Evolutionary conservation across 768 basidiomycete genomes (phyloP), one percentile per base, ranked within the genome.

Genomic region (Pholiota microspora): DNA sequence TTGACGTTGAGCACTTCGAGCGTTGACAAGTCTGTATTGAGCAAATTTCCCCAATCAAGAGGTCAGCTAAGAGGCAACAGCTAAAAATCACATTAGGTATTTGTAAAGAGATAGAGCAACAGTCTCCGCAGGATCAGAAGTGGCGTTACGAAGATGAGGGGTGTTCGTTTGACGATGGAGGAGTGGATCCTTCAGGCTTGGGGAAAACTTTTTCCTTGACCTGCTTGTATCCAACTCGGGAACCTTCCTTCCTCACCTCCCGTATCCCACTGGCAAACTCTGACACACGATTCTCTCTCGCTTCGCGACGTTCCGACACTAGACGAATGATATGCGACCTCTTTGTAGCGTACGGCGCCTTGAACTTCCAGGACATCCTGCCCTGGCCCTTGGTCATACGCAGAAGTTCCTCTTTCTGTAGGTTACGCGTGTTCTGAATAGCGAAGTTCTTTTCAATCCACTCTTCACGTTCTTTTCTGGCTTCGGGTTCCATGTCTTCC

Each of bases 401-500:
- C 47, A 78, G 62, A 24, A 73, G 45, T 63, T 77, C 72, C 49
- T 71, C 68, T 57, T 72, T 77, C 50, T 69, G 66, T 42, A 70
- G 31, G 12, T 68, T 62, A 45, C 75, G 67, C 7, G 62, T 69
- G 54, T 71, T 48, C 62, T 75, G 67, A 60, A 82, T 67, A 64
- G 69, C 71, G 68, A 90, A 90, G 54, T 79, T 74, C 13, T 81
- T 72, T 63, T 91, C 84, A 42, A 93, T 62, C 78, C 78, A 84
- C 40, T 81, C 73, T 69, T 84, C 76, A 23, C 86, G 76, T 59
- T 76, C 72, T 62, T 72, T 68, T 56, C 81, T 76, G 57, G 85
- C 79, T 46, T 76, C 70, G n/a, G 61, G 64, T 10, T 73, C 60
- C 87, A 96, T 89, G 67, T 93, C 93, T 64, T 89, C 91, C 56